Evolutionary conservation across 2,329 filamentous ascomycete species (phyloP), one percentile per base, ranked within the genome.

Genomic region (Beauveria caledonica): DNA sequence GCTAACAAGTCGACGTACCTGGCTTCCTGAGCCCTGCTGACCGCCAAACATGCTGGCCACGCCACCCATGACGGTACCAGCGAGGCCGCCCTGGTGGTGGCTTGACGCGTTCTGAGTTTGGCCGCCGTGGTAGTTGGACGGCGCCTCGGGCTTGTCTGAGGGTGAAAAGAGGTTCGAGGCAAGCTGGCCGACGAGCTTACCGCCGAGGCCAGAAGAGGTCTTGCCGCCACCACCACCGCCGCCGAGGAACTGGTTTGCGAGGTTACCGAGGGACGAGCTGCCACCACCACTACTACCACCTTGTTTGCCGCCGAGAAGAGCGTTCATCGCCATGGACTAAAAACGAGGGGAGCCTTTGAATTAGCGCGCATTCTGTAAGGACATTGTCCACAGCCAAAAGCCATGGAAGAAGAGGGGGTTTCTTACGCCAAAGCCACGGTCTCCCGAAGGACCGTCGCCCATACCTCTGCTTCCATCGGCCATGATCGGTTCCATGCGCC

Each of bases 401-500:
- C 53, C 27, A 64, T 21, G 57, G 61, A 58, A 63, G 27, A 23
- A 53, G 17, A 15, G 23, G 27, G n/a, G 17, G 2, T 27, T 60
- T 80, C 86, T 71, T 81, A 89, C 86, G 63, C 86, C 85, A 60
- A 89, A 73, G 45, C 86, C 83, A 64, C 86, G 79, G 56, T 89
- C 86, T 39, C 83, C 80, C 29, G 76, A 74, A 27, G 76, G 77
- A 4, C 81, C 82, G 64, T 80, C 79, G 21, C 76, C 66, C 57
- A 78, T 76, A 46, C 76, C 80, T 66, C 81, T 76, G 60, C 76
- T 76, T 40, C 76, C 78, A 46, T 80, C 80, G 8, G 77, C 80
- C 73, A 81, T 72, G 62, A 81, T 78, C 23, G 84, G 83, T 70
- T 86, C 84, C 75, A 85, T 76, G 40, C 80, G 79, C 44, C 84